phyloP scores from a whole-genome alignment of 805 yeast genomes.

The Priceomyces melissophilus region DNA sequence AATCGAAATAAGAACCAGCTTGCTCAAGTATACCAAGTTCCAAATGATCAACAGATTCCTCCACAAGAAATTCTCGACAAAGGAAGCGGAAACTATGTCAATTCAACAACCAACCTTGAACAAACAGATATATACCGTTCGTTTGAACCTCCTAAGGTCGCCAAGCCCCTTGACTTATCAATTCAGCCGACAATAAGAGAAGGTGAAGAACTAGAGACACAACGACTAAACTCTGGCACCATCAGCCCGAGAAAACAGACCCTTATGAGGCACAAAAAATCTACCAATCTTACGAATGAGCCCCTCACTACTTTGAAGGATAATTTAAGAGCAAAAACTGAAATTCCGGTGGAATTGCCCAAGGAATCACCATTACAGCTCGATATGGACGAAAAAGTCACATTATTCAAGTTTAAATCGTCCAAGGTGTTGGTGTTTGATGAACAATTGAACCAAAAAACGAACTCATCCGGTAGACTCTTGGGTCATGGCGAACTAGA shows the following conservation, averaged over 20 bases:
- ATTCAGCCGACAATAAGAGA: too few species aligned
- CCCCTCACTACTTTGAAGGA: slow-evolving; percentile 26
- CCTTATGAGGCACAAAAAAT: slow-evolving; percentile 34
- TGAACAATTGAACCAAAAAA: slow-evolving; percentile 22
- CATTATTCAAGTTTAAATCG: slow-evolving; percentile 29
- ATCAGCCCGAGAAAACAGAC: slow-evolving; percentile 39
- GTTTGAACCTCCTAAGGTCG: too few species aligned
- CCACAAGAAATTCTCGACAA: too few species aligned
- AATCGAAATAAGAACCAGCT: slow-evolving; percentile 1
- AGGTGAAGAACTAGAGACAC: neutral
- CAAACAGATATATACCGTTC: too few species aligned
- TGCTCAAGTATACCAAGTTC: neutral
- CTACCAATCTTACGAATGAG: slow-evolving; percentile 17
- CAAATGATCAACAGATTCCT: too few species aligned
- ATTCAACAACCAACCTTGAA: too few species aligned
- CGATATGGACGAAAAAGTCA: slow-evolving; percentile 33
- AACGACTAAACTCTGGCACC: neutral
- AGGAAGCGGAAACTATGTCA: too few species aligned
- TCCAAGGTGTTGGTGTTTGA: slow-evolving; percentile 36
- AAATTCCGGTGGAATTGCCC: neutral
- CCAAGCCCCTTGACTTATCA: too few species aligned
- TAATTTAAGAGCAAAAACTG: slow-evolving; percentile 15
- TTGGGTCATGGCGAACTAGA: slow-evolving; percentile 60
- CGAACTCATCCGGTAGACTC: slow-evolving; percentile 39
- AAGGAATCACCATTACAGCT: slow-evolving; percentile 6